Evolutionary conservation across 441 rosid species (phyloP), one percentile per base, ranked within the genome.

Genomic region (Corymbia citriodora): DNA sequence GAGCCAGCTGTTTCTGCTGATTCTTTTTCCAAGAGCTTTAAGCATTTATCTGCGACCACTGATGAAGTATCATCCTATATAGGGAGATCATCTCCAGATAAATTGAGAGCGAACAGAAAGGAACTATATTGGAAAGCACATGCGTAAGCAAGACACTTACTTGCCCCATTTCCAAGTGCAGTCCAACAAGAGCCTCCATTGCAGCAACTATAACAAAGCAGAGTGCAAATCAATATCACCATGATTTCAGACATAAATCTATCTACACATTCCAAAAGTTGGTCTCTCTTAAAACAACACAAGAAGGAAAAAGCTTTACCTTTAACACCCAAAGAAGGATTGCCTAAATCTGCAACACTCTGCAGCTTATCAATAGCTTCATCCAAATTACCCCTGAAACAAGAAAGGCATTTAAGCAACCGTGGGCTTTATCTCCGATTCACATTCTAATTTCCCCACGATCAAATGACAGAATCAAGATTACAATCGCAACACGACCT

Each of bases 21-120:
- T 72, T 90, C 91, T 87, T 88, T 93, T 81, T 91, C 91, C 53
- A 93, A 85, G 82, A 94, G 89, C 89, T 93, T 93, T 87, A 95
- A 91, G 92, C 95, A 97, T 88, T 94, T 93, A 91, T 94, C 95
- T 91, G 96, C 96, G 91, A 96, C 91, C 94, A 92, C 94, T 93
- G 95, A 90, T 70, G 98, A 95, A 94, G 93, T 92, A 95, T 96
- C 98, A 94, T 96, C 99, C 99, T 97, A 95, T 91, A 96, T 92
- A 93, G 55, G 90, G 88, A 92, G 88, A 93, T 49, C 91, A 92
- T 91, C 93, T 90, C 92, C 91, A 52, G 81, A 90, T 94, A 94
- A 93, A 93, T 91, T 54, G 29, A 83, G 83, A 89, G 52, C 87
- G 15, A 79, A 88, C 14, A 87, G 19, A 90, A 21, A 29, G 17